Base-by-base conservation (phyloP, 2,329 filamentous ascomycete genomes). In the Ilyonectria mors-panacis region DNA sequence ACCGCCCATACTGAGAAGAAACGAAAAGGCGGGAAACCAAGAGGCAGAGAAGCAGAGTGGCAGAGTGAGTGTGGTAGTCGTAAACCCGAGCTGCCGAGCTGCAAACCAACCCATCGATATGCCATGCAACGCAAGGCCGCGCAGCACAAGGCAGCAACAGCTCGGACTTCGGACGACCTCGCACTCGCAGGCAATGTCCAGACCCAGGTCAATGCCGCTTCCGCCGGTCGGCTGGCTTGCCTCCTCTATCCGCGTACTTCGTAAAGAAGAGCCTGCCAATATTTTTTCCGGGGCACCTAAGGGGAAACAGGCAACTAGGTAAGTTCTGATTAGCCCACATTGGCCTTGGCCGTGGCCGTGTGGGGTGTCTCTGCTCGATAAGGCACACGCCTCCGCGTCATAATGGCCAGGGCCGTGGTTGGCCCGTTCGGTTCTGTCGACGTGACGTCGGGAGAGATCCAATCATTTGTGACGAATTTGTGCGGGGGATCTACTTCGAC, bases 301-400 rank as follows among this genome's bases (percentile, higher is more conserved):
- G 58, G 35, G 37, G 13, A 23, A 33, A 50, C 21, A 3, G 7
- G 21, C 47, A 50, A 53, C 33, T 44, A 26, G 30, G 33, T 44
- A 19, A 10, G 23, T 30, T 19, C 30, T 28, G 39, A 45, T 65
- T 61, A 57, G 57, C 37, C 44, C 51, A 51, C 50, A 44, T 23
- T 51, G 12, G 37, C 28, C 35, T 26, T 45, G 19, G n/a, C 51
- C 47, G 53, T 58, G 53, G 58, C 17, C 45, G 63, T 53, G 63
- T 66, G 63, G 63, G 56, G 63, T 57, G 44, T 33, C 15, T 21
- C 28, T 47, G 48, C 61, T 59, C 15, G 47, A 64, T 64, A 44
- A 39, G 37, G 45, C 45, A 61, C 37, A 45, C 30, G 51, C 50
- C 28, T 53, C 30, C 56, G 42, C 42, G 56, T 48, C 50, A 50